Conservation (phyloP, 176 grass and related monocot genomes). For the Tillandsia leiboldiana region DNA sequence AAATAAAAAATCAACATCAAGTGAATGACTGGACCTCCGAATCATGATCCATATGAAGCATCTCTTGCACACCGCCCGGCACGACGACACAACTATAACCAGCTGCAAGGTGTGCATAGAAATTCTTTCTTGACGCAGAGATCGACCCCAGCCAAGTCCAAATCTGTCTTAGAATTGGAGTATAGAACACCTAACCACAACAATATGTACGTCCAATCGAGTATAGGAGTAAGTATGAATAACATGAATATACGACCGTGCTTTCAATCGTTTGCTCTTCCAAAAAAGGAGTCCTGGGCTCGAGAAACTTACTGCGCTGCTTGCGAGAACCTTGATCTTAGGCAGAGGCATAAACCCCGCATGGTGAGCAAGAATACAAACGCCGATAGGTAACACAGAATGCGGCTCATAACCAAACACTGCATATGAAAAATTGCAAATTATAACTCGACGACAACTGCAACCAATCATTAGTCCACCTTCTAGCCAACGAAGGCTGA, state of each 20-base stretch:
- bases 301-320: conserved; percentile 56
- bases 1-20: not conserved
- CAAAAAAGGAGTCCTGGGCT: not conserved
- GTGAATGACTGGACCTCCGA: conserved; percentile 39
- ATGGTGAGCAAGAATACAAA: conserved; percentile 33
- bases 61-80: conserved; percentile 94
- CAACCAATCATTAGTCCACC: not conserved
- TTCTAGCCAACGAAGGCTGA: not conserved
- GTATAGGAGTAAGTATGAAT: not conserved
- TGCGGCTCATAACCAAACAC: conserved; percentile 92
- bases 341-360: conserved; percentile 73
- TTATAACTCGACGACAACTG: not conserved
- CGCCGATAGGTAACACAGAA: conserved; percentile 70
- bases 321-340: conserved; percentile 68
- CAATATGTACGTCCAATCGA: not conserved
- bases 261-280: not conserved
- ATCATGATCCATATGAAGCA: conserved; percentile 82
- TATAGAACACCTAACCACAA: conserved; percentile 74
- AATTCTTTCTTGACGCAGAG: conserved; percentile 69
- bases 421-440: conserved; percentile 20
- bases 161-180: conserved; percentile 85
- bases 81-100: conserved; percentile 66
- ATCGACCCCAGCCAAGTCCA: conserved; percentile 84
- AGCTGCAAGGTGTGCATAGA: conserved; percentile 51
- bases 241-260: not conserved